phyloP scores from a whole-genome alignment of 1,284 basidiomycete species.

The Trichosporon sp. region DNA sequence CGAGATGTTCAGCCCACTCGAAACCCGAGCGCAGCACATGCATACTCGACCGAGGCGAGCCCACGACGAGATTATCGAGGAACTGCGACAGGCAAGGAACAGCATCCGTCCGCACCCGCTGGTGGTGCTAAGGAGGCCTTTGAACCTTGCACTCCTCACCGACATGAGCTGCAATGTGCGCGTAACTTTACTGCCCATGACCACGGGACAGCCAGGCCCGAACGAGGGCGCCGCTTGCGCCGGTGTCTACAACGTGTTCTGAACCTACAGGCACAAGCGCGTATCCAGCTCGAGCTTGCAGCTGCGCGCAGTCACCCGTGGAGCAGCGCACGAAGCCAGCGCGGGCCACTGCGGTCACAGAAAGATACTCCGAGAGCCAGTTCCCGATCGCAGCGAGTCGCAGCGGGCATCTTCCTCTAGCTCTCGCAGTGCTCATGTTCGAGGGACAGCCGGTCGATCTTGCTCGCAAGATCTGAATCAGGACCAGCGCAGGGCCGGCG shows the following conservation, averaged over 20 bases:
- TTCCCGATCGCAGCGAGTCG: slow-evolving; percentile 7
- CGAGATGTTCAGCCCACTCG: background rate
- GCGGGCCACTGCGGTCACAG: slow-evolving; percentile 1
- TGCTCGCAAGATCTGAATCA: background rate
- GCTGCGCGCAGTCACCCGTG: background rate
- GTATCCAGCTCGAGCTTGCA: background rate
- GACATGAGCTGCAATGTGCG: slow-evolving; percentile 15
- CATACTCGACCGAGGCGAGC: background rate
- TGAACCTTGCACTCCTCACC: background rate
- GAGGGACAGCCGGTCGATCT: background rate
- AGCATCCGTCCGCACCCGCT: background rate
- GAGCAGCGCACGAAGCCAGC: background rate
- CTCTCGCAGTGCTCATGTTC: background rate
- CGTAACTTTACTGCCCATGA: slow-evolving; percentile 1
- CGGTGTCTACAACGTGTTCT: background rate
- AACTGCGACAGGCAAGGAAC: background rate
- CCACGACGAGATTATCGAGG: background rate
- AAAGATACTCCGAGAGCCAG: slow-evolving; percentile 12
- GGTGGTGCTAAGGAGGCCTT: background rate
- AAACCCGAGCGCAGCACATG: background rate
- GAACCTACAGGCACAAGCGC: background rate
- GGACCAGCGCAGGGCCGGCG: background rate
- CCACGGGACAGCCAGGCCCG: background rate
- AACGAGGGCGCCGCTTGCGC: slow-evolving; percentile 3
- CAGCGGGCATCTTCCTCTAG: background rate